phyloP scores from a whole-genome alignment of 345 rosid genomes.

The Salix purpurea region DNA sequence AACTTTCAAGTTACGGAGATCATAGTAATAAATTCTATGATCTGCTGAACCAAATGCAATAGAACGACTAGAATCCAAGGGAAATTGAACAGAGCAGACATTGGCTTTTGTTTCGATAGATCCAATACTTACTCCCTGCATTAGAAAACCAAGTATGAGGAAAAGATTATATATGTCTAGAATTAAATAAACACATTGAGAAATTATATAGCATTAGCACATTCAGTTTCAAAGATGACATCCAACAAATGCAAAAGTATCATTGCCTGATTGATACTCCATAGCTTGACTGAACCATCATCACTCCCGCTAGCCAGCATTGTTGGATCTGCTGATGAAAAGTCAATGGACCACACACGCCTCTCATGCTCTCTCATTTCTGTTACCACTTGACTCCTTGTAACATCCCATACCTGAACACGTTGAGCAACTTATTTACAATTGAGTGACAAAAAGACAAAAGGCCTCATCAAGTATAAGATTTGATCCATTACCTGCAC shows the following conservation, averaged over 20 bases:
- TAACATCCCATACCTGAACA: conserved; percentile 85
- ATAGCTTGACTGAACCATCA: conserved; percentile 90
- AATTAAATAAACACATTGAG: conserved; percentile 16
- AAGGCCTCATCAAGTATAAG: conserved; percentile 2
- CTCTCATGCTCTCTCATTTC: conserved; percentile 91
- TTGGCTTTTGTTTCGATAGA: conserved; percentile 91
- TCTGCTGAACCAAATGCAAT: conserved; percentile 98
- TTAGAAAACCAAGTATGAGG: conserved; percentile 37
- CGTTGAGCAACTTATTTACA: conserved; percentile 10
- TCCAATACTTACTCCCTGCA: conserved; percentile 83
- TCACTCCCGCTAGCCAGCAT: conserved; percentile 94
- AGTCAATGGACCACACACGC: conserved; percentile 93
- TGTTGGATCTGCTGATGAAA: conserved; percentile 86
- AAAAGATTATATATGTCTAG: conserved; percentile 43
- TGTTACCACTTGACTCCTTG: conserved; percentile 69
- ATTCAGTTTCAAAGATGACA: conserved; percentile 82
- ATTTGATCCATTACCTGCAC: conserved; percentile 61
- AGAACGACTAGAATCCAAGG: conserved; percentile 65
- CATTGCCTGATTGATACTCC: conserved; percentile 99
- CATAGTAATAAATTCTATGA: conserved; percentile 83
- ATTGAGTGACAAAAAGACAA: not conserved
- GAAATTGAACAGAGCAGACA: conserved; percentile 91
- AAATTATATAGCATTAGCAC: conserved; percentile 51
- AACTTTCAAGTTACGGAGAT: conserved; percentile 71
- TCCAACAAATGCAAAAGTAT: conserved; percentile 72